These are phyloP conservation scores for Trichoderma cornu-damae DNA, from an alignment of 2,329 filamentous ascomycete genomes.

Conservation along the genomic window DNA sequence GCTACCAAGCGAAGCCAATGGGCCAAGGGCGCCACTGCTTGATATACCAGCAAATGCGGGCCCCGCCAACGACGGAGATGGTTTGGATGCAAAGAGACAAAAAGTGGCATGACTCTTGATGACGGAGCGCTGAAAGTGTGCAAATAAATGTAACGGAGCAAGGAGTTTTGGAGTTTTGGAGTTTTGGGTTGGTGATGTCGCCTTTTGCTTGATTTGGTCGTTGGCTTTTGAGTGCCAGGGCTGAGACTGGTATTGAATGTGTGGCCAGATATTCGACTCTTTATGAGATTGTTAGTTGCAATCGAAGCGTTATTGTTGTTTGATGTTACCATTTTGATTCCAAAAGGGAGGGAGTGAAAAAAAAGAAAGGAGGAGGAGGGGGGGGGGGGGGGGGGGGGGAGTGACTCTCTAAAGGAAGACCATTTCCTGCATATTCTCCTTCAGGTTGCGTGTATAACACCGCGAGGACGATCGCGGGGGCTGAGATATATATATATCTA, in stretches of 20 bases:
- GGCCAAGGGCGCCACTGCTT: conserved; percentile 41
- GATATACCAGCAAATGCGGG: conserved; percentile 47
- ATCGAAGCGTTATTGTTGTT: not conserved
- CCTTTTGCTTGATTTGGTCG: not conserved
- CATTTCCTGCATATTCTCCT: no score
- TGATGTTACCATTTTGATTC: not conserved
- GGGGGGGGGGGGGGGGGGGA: no score
- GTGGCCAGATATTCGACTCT: not conserved
- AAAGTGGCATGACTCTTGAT: conserved; percentile 35
- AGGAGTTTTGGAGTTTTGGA: conserved; percentile 13
- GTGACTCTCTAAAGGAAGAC: no score
- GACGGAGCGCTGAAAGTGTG: not conserved
- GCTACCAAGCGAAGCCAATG: conserved; percentile 29
- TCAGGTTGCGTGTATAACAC: no score
- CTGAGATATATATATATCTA: no score
- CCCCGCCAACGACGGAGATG: conserved; percentile 24
- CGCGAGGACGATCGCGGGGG: no score
- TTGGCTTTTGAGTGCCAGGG: not conserved
- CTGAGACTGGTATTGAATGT: not conserved
- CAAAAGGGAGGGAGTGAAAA: no score
- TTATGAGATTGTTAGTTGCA: not conserved
- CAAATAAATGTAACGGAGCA: conserved; percentile 1
- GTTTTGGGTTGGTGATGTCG: not conserved
- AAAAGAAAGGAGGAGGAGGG: not conserved
- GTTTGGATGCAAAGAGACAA: conserved; percentile 49